Conservation (phyloP, 2,329 filamentous ascomycete species). For the Ophiostoma ips region DNA sequence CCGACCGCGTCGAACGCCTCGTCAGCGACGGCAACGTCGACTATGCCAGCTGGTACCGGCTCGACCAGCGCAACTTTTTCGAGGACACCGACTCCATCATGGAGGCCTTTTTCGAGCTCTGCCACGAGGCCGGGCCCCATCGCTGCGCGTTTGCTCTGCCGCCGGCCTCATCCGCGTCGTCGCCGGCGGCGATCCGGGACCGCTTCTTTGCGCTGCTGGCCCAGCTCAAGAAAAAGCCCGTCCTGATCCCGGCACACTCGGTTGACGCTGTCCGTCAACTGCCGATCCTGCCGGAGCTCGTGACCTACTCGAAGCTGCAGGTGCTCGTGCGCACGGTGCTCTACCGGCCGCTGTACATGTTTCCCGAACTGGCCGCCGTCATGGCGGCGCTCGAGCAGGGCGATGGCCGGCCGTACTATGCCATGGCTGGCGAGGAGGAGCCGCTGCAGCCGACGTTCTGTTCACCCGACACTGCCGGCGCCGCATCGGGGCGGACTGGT, state of each 20-base stretch:
- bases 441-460: too few relatives aligned
- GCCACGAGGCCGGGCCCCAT: constrained; percentile 34
- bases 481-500: constrained; percentile 13
- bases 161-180: too few relatives aligned
- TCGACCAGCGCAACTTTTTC: constrained; percentile 32
- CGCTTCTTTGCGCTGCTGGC: constrained; percentile 28
- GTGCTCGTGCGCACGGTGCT: constrained; percentile 27
- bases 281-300: constrained; percentile 26
- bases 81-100: constrained; percentile 40
- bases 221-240: constrained; percentile 26
- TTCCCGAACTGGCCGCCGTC: constrained; percentile 28
- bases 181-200: constrained; percentile 24
- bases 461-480: constrained; percentile 4
- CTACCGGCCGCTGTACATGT: constrained; percentile 30
- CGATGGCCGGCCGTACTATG: constrained; percentile 30
- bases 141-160: constrained; percentile 22
- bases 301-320: constrained; percentile 36
- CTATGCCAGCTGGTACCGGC: constrained; percentile 38
- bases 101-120: constrained; percentile 37
- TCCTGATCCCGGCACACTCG: constrained; percentile 24
- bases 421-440: constrained; percentile 4
- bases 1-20: constrained; percentile 35
- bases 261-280: constrained; percentile 19
- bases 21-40: constrained; percentile 40
- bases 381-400: constrained; percentile 29